These are phyloP conservation scores for Botryotinia globosa DNA, from an alignment of 2,329 filamentous ascomycete species.

Conservation along the genomic window DNA sequence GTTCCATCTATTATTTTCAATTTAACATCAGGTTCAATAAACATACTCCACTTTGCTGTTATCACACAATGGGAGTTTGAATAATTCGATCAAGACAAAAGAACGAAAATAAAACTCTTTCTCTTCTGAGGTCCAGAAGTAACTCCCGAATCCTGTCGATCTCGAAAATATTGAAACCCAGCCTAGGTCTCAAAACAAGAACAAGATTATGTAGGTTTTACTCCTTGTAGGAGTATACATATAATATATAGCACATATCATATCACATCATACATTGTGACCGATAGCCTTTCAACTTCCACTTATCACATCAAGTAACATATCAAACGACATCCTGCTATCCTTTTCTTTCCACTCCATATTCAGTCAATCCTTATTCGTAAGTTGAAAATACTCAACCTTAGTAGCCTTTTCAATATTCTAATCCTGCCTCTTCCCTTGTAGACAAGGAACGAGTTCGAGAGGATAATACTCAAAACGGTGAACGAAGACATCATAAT, in stretches of 20 bases:
- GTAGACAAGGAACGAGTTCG: too few relatives aligned
- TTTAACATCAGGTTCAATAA: neutral
- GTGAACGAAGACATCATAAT: neutral
- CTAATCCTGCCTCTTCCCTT: neutral
- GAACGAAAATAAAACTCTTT: neutral
- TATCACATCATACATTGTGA: neutral
- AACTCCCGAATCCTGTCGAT: neutral
- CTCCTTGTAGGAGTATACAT: neutral
- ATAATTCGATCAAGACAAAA: neutral
- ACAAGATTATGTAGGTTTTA: neutral
- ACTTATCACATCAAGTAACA: neutral
- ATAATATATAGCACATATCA: too few relatives aligned
- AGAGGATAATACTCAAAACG: neutral
- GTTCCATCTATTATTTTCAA: neutral
- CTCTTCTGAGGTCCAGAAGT: neutral
- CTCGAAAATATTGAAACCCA: neutral
- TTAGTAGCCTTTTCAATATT: neutral
- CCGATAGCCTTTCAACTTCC: neutral
- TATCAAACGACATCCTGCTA: neutral
- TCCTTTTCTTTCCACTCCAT: neutral
- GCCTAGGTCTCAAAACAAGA: neutral
- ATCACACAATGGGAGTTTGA: accelerated
- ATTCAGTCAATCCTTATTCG: neutral
- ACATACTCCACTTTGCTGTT: neutral
- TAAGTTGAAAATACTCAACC: neutral